Evolutionary conservation across 2,329 filamentous ascomycete genomes (phyloP), one percentile per base, ranked within the genome.

Genomic region (Neocatenulostroma microsporum): DNA sequence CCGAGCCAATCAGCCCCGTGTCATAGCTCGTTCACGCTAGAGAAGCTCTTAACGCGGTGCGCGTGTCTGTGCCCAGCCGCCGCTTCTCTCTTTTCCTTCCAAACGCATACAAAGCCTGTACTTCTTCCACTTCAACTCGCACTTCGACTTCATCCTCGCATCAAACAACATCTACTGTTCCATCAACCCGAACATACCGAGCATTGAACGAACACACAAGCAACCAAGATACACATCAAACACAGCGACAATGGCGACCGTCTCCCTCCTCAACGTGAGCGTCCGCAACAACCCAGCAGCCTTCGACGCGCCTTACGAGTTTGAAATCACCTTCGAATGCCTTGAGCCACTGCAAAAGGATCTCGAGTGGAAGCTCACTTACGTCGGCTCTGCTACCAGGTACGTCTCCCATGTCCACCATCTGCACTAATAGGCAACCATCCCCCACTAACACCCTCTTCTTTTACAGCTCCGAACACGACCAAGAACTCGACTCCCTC

Each of bases 281-380:
- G 84, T 28, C 53, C 74, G 87, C 62, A 96, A 98, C 76, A 98
- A 98, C 70, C 91, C 91, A 57, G 88, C 91, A 56, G 79, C 83
- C 53, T 96, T 98, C 68, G 82, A 79, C 54, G 84, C 89, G 61
- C 80, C 86, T 37, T 98, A 98, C 63, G 80, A 91, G 63, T 94
- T 98, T 53, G 89, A 98, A 67, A 96, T 98, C 62, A 98, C 91
- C 13, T 98, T 98, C 47, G 91, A 98, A 66, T 96, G 91, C 57
- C 78, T 96, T 17, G 91, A 98, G 69, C 78, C 82, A 51, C 76
- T 98, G 25, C 84, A 94, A 61, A 95, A 95, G 67, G 91, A 98
- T 67, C 80, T 98, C 44, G 91, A 98, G 68, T 98, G 91, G 91
- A 98, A 98, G 68, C 73, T 98, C 55, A 98, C 87, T 62, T 98